These are phyloP conservation scores for Yamadazyma tumulicola DNA, from an alignment of 805 yeast species.

Conservation along the genomic window DNA sequence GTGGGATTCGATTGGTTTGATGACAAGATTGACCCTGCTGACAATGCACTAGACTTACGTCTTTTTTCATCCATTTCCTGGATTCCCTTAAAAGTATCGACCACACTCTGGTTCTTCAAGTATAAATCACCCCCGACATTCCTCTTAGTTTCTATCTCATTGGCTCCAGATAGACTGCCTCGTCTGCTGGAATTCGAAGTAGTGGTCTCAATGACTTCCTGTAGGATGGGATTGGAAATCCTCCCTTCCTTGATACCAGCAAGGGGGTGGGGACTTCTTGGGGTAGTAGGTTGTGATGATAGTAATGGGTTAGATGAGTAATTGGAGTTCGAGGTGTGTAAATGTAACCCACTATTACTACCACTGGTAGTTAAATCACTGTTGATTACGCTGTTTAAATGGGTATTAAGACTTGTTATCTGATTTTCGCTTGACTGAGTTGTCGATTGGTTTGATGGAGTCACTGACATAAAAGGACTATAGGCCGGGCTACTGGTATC, in stretches of 20 bases:
- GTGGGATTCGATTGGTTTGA: slow-evolving; percentile 15
- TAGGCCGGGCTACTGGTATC: background rate
- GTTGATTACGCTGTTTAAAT: background rate
- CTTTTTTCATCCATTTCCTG: slow-evolving; percentile 40
- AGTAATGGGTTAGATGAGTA: slow-evolving; percentile 1
- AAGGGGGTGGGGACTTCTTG: slow-evolving; percentile 8
- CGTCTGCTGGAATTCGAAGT: slow-evolving; percentile 25
- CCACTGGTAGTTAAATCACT: background rate
- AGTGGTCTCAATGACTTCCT: slow-evolving; percentile 32
- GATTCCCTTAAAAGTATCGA: slow-evolving; percentile 42
- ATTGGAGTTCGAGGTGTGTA: slow-evolving; percentile 1
- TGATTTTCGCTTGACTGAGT: background rate
- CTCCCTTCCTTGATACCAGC: slow-evolving; percentile 29
- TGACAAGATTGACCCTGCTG: slow-evolving; percentile 5
- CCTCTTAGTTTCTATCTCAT: slow-evolving; percentile 42
- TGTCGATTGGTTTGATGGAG: slow-evolving; percentile 5
- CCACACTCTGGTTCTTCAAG: slow-evolving; percentile 37
- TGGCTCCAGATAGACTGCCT: slow-evolving; percentile 33
- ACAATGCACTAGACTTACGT: slow-evolving; percentile 27
- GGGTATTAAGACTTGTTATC: no score
- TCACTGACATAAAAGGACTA: slow-evolving; percentile 7
- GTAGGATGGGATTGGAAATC: slow-evolving; percentile 22
- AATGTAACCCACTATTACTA: background rate
- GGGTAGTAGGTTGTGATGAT: no score
- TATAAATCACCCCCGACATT: slow-evolving; percentile 45